Evolutionary conservation across 371 early-diverging fungal genomes (phyloP), one percentile per base, ranked within the genome.

Genomic region (Mortierella sp.): DNA sequence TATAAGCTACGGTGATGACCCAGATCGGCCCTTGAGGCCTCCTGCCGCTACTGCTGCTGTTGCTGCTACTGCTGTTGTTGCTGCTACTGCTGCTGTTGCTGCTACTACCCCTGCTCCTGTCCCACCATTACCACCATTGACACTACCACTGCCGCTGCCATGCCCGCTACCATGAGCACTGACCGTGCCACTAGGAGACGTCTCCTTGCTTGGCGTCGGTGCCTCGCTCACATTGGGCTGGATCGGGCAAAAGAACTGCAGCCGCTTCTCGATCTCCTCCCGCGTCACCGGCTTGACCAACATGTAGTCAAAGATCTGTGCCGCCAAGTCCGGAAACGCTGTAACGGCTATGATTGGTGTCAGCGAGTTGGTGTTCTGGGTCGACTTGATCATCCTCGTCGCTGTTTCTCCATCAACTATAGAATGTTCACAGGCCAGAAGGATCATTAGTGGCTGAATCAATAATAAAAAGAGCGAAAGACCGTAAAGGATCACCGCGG

Each of bases 321-420:
- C 89, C 8, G 90, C 88, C 10, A 90, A 88, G 48, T 89, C 88
- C 37, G 95, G 95, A 83, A 95, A 96, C 0, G 95, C 94, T 0
- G 94, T 93, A 9, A 95, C 92, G 0, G 94, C 95, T 71, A 96
- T 87, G 28, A 96, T 93, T 2, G 96, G 95, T 4, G 96, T 96
- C 21, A 90, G 81, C 31, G 87, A 88, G 82, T 96, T 96, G 8
- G 91, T 88, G 79, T 97, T 98, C 77, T 94, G 95, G 1, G 97
- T 96, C 9, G 96, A 95, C 89, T 97, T 97, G 78, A 98, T 97
- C 98, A 98, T 98, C 40, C 97, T 92, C 1, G 98, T 93, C 0
- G 97, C 97, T 43, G 94, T 93, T 75, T 97, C 96, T 37, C 97
- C 98, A 86, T 96, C 96, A 76, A 98, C 96, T 93, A 89, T 31